A percentile compares a stretch with the other conserved stretches of the same genome.
These are phyloP conservation scores for Phanerochaete sordida DNA, from an alignment of 768 basidiomycete species.

Conservation along the genomic window DNA sequence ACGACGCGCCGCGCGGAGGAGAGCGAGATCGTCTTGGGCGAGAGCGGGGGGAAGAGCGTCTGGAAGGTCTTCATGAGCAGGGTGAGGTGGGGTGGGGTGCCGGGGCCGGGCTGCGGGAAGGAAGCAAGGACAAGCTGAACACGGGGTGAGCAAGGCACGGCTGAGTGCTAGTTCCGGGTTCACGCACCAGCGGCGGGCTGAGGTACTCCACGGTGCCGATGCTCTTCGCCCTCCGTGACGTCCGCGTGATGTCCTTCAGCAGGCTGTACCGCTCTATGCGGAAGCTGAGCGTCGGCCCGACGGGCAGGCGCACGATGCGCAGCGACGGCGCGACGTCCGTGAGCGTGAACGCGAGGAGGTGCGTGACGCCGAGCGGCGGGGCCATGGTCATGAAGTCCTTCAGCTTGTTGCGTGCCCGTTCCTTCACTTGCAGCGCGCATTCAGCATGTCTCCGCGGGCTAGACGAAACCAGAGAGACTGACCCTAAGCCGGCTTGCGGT, in stretches of 20 bases:
- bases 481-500: constrained; percentile 92
- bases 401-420: constrained; percentile 83
- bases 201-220: constrained; percentile 83
- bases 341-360: constrained; percentile 88
- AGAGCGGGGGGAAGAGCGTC: constrained; percentile 90
- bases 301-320: constrained; percentile 80
- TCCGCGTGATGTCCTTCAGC: constrained; percentile 75
- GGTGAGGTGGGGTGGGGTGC: constrained; percentile 78
- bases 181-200: constrained; percentile 81
- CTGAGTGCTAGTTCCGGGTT: not conserved
- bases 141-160: not conserved
- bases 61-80: constrained; percentile 97
- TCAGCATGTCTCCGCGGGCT: not conserved
- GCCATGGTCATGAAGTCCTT: constrained; percentile 95
- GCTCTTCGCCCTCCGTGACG: constrained; percentile 63
- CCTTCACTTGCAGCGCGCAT: constrained; percentile 46
- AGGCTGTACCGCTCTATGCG: constrained; percentile 90
- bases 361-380: constrained; percentile 86
- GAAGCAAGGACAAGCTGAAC: constrained; percentile 87
- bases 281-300: constrained; percentile 93
- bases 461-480: constrained; percentile 18
- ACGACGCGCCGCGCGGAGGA: constrained; percentile 93
- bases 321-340: constrained; percentile 83
- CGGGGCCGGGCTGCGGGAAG: constrained; percentile 71
- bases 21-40: constrained; percentile 73